Evolutionary conservation across 2,329 filamentous ascomycete species (phyloP), one percentile per base, ranked within the genome.

Genomic region (Trichoderma aggressivum): DNA sequence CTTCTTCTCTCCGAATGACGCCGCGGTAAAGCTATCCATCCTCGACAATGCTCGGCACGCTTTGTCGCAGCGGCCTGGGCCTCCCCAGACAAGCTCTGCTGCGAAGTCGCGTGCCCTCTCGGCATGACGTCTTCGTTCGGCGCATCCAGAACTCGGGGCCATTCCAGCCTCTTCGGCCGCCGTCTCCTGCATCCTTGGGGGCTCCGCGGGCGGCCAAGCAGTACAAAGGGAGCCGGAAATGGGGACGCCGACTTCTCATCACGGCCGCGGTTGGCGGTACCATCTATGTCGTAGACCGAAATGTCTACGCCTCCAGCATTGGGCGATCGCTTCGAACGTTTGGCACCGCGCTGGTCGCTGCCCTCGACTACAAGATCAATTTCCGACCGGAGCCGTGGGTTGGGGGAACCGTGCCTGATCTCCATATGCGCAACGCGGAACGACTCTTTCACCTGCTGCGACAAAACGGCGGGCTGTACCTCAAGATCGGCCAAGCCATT

Each of bases 401-500:
- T 63, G 93, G 91, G 28, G 89, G 90, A 64, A 91, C 89, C 24
- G 89, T 97, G 53, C 86, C 88, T 55, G 92, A 94, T 71, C 83
- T 98, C 64, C 96, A 99, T 81, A 84, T 87, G 47, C 90, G 96
- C 73, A 97, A 92, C 78, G 96, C 96, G 0, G 89, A 94, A 82
- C 87, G 93, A 30, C 84, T 98, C 47, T 97, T 93, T 72, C 86
- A 95, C 34, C 83, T 99, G 73, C 86, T 98, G 75, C 88, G 93
- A 30, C 84, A 88, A 70, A 99, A 99, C 86, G 95, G 96, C 72
- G 96, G 96, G 0, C 82, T 99, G 21, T 99, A 98, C 79, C 86
- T 98, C 78, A 99, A 99, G 86, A 98, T 99, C 71, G 96, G 96
- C 0, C 96, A 99, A 85, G 96, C 96, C 5, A 95, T 99, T 75